Evolutionary conservation across 2,329 filamentous ascomycete species (phyloP).

Genomic region (Trichoderma pleuroti): DNA sequence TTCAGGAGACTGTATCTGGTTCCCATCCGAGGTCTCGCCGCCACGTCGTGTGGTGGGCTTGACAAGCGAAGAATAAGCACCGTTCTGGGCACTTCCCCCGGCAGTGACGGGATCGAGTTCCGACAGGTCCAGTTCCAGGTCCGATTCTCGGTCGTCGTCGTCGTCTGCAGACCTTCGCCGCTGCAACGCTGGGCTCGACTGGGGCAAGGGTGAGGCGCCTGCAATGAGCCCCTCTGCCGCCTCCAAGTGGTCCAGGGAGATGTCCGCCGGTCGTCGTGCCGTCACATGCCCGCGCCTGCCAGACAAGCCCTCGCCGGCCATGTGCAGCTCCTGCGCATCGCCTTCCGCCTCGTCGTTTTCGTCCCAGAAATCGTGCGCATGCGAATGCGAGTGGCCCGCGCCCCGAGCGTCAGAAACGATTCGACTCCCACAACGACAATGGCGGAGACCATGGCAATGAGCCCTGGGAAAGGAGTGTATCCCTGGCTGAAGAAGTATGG

Average conservation of each 20-base stretch:
- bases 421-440: constrained; percentile 80
- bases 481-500: constrained; percentile 73
- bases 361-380: constrained; percentile 48
- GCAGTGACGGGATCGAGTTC: constrained; percentile 50
- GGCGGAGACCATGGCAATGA: constrained; percentile 79
- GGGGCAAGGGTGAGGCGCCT: constrained; percentile 56
- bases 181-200: constrained; percentile 43
- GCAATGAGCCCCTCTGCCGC: constrained; percentile 54
- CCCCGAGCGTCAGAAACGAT: constrained; percentile 75
- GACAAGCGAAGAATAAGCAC: constrained; percentile 34
- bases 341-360: constrained; percentile 43
- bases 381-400: constrained; percentile 58
- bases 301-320: constrained; percentile 33
- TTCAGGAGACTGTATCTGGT: constrained; percentile 43
- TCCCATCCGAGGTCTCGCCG: constrained; percentile 22
- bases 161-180: constrained; percentile 31
- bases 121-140: constrained; percentile 58
- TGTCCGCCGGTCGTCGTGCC: constrained; percentile 44
- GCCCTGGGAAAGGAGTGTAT: constrained; percentile 76
- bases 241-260: constrained; percentile 51
- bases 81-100: constrained; percentile 26
- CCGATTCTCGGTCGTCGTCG: constrained; percentile 48
- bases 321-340: constrained; percentile 27
- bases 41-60: constrained; percentile 1
- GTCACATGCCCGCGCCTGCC: constrained; percentile 37